Conservation (phyloP, 2,329 filamentous ascomycete genomes). For the Pseudopyrenochaeta lycopersici region DNA sequence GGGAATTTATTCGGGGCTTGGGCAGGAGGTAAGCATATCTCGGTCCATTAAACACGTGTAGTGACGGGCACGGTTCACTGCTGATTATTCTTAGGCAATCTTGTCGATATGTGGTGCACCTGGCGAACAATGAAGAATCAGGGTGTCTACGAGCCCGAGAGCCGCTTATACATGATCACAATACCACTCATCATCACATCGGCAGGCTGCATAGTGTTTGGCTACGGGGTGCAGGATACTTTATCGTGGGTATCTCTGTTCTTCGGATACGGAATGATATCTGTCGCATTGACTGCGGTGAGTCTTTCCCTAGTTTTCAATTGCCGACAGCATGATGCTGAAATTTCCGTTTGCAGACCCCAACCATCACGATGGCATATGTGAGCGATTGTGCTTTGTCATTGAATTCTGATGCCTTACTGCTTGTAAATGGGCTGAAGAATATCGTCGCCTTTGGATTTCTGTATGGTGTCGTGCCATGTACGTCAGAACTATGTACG, state of each 20-base stretch:
- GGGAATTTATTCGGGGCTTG: slow-evolving; percentile 56
- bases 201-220: slow-evolving; percentile 56
- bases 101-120: slow-evolving; percentile 55
- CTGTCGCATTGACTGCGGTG: slow-evolving; percentile 52
- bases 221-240: slow-evolving; percentile 54
- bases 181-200: slow-evolving; percentile 54
- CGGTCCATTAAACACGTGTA: not conserved
- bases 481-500: too few species aligned
- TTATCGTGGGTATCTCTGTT: slow-evolving; percentile 57
- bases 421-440: slow-evolving; percentile 53
- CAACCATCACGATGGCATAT: slow-evolving; percentile 54
- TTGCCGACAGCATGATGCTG: not conserved
- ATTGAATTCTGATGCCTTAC: slow-evolving; percentile 48
- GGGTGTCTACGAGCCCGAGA: slow-evolving; percentile 59
- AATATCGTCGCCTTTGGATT: slow-evolving; percentile 61
- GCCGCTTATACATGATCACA: slow-evolving; percentile 51
- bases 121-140: slow-evolving; percentile 52
- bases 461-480: slow-evolving; percentile 56
- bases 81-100: slow-evolving; percentile 39
- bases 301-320: not conserved
- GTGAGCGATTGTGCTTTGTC: slow-evolving; percentile 51
- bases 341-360: not conserved
- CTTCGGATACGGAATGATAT: slow-evolving; percentile 58
- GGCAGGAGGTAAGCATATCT: slow-evolving; percentile 38
- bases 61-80: not conserved